A percentile compares a stretch with the other conserved stretches of the same genome.
Evolutionary conservation across 148 eudicot species (phyloP).

Genomic region (Nepenthes mirabilis): DNA sequence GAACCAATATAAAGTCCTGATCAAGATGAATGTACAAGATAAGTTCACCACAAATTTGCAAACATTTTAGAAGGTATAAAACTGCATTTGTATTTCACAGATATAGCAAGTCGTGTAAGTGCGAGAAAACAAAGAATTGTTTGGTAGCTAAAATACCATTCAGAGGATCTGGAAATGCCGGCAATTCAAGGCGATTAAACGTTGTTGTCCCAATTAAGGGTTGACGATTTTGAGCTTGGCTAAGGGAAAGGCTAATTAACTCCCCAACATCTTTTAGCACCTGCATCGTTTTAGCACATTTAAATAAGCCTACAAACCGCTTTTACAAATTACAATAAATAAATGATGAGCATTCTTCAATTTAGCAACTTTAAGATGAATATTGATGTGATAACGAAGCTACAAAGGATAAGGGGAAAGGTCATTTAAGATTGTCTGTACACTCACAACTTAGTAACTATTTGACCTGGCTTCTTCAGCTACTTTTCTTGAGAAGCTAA

Average conservation of each 20-base stretch:
- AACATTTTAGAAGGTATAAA: too few species aligned
- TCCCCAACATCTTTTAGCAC: constrained; percentile 73
- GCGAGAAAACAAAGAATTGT: neutral
- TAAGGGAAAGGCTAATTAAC: constrained; percentile 46
- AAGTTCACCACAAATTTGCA: too few species aligned
- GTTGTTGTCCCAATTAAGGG: constrained; percentile 81
- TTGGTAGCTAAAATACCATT: constrained; percentile 36
- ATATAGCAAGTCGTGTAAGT: too few species aligned
- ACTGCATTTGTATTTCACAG: too few species aligned
- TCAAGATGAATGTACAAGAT: too few species aligned
- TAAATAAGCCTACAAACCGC: constrained; percentile 1
- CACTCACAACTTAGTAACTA: too few species aligned
- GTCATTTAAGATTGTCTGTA: too few species aligned
- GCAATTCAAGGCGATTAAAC: constrained; percentile 75
- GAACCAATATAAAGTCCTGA: constrained; percentile 81
- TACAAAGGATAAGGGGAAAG: too few species aligned
- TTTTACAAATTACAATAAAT: neutral
- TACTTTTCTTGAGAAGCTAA: too few species aligned
- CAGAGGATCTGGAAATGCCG: constrained; percentile 66
- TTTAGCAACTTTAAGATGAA: neutral
- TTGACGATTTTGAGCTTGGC: constrained; percentile 59
- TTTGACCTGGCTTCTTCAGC: too few species aligned
- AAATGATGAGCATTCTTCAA: neutral
- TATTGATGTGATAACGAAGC: too few species aligned
- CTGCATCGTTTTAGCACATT: constrained; percentile 27